phyloP scores from a whole-genome alignment of 495 filamentous ascomycete species.

The Aspergillus cristatus region DNA sequence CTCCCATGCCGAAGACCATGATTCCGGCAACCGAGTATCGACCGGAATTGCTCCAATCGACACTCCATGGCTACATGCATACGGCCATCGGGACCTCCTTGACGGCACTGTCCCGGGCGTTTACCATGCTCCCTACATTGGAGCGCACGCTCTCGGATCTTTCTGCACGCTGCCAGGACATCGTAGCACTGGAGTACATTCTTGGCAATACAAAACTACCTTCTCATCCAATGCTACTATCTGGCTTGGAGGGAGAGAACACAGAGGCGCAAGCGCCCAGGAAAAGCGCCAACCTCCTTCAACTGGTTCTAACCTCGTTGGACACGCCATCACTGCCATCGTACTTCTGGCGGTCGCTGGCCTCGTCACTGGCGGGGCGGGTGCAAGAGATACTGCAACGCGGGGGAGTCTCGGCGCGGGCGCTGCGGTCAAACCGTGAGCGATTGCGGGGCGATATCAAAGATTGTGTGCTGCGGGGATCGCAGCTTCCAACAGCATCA shows the following conservation, averaged over 20 bases:
- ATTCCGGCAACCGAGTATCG: conserved; percentile 26
- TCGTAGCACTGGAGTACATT: conserved; percentile 75
- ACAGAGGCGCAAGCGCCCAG: too few relatives aligned
- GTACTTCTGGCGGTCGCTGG: conserved; percentile 86
- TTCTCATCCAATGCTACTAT: conserved; percentile 49
- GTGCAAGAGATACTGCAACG: conserved; percentile 74
- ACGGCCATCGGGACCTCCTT: conserved; percentile 65
- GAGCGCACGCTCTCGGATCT: conserved; percentile 78
- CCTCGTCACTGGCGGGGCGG: conserved; percentile 62
- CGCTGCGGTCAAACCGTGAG: conserved; percentile 66
- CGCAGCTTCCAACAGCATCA: conserved; percentile 47
- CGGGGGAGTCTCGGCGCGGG: conserved; percentile 76
- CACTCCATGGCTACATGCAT: conserved; percentile 73
- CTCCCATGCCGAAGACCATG: conserved; percentile 39
- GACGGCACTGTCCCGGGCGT: conserved; percentile 56
- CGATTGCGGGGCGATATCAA: conserved; percentile 66
- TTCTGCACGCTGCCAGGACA: conserved; percentile 76
- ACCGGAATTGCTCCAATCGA: conserved; percentile 63
- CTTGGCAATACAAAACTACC: conserved; percentile 60
- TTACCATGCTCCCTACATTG: conserved; percentile 72
- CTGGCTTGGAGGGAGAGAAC: conserved; percentile 8
- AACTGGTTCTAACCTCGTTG: conserved; percentile 63
- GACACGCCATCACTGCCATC: conserved; percentile 82
- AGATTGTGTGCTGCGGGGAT: conserved; percentile 73
- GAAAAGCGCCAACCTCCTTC: conserved; percentile 49